Evolutionary conservation across 2,329 filamentous ascomycete species (phyloP), one percentile per base, ranked within the genome.

Genomic region (Ophiostoma sp.): DNA sequence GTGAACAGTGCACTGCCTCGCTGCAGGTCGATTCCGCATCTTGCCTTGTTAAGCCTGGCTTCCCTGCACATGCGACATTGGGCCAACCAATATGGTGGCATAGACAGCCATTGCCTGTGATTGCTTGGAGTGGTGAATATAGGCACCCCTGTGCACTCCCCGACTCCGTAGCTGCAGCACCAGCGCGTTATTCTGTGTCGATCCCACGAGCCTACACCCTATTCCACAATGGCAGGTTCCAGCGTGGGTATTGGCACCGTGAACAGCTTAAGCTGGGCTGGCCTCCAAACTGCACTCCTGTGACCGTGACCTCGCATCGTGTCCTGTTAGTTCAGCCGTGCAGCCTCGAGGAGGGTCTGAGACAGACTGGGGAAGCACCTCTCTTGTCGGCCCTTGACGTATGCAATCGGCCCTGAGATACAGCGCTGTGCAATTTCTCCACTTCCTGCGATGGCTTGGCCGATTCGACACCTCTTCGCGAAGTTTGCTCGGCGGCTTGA

Each of bases 31-130:
- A n/a, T 41, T 44, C 14, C 40, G 44, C 27, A 14, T 18, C 44
- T 64, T 68, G 64, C 67, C 67, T 38, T 27, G 42, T 44, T 62
- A 3, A 65, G 44, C 5, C 44, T 66, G 64, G 55, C 49, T 41
- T 63, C 47, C 42, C 38, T 63, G 44, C 64, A 66, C 41, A 63
- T 14, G 44, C 41, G 55, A 38, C 52, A 18, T 49, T 38, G 5
- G 27, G 49, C 49, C 27, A 9, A 40, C 55, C 55, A 60, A 55
- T 36, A 27, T 14, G 18, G 18, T 55, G n/a, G 49, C 49, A 55
- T 36, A 55, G 18, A 8, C 49, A 55, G 18, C 18, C 8, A 12
- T 8, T 14, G 5, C 47, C 47, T 49, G 47, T 49, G 47, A 49
- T 49, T 49, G 47, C 47, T 2, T 18, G 16, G 47, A 16, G 14